Base-by-base conservation (phyloP, 768 basidiomycete species). In the Grammothele lineata region DNA sequence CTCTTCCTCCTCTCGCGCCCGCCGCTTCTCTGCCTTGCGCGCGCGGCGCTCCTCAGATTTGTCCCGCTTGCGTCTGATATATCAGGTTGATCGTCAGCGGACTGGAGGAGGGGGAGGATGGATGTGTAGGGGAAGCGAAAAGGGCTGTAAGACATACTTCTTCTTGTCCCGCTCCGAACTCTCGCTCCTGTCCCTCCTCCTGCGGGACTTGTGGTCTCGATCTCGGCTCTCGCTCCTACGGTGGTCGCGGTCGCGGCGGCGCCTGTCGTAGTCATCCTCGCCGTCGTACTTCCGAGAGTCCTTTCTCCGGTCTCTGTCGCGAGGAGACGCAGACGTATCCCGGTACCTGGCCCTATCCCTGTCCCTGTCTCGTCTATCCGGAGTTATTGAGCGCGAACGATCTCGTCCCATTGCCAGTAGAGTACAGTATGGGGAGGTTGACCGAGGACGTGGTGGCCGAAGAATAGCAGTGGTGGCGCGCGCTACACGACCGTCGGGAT, bases 21-120 rank as follows among this genome's bases (percentile, higher is more conserved):
- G 77, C 61, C 80, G 86, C 72, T 93, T 96, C 59, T 95, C 92
- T 6, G 83, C 85, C 60, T 90, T 95, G 53, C 92, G 80, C 14
- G 85, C 87, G 57, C 73, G 81, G 34, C 91, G 76, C 54, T 93
- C 90, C 61, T 85, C 83, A n/a, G 87, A 90, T 61, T 85, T 92
- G 53, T 89, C 91, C 27, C 89, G 76, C 61, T 87, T 92, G 47
- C 83, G 84, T 61, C 89, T 92, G n/a, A n/a, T n/a, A n/a, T n/a
- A n/a, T n/a, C n/a, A n/a, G n/a, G n/a, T 51, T 4, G 17, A 5
- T 9, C 8, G 3, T 19, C 42, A 10, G 42, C 12, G 5, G 23
- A 18, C 7, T n/a, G n/a, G n/a, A n/a, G n/a, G n/a, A 21, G 6
- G 14, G 10, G 18, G 35, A 36, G 12, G 30, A 15, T 36, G 14